phyloP scores from a whole-genome alignment of 2,329 filamentous ascomycete species.

The Penicillium occitanis region DNA sequence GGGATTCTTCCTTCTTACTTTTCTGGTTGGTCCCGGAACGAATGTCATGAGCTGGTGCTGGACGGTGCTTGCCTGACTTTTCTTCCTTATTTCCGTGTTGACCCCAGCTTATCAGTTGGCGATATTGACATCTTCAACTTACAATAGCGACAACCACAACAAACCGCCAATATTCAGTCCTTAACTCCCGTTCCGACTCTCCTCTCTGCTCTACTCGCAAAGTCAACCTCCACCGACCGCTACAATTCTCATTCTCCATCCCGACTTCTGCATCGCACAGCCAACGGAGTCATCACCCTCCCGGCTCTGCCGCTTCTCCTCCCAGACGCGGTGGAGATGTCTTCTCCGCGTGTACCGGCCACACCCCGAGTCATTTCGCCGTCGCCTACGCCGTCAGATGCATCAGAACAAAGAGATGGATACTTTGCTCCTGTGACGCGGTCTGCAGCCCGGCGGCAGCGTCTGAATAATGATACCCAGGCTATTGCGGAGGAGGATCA shows the following conservation, averaged over 20 bases:
- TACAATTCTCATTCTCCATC: constrained; percentile 20
- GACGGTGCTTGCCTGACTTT: constrained; percentile 1
- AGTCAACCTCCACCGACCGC: not conserved
- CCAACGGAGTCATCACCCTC: constrained; percentile 29
- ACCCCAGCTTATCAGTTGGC: constrained; percentile 9
- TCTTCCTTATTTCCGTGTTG: not conserved
- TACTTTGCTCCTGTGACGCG: constrained; percentile 76
- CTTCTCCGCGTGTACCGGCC: constrained; percentile 62
- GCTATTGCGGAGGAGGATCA: constrained; percentile 60
- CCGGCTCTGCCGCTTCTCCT: constrained; percentile 52
- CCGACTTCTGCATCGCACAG: constrained; percentile 24
- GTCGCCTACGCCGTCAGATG: constrained; percentile 67
- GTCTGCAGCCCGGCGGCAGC: constrained; percentile 62
- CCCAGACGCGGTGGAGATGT: constrained; percentile 41
- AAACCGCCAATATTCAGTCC: constrained; percentile 39
- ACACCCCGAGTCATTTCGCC: constrained; percentile 81
- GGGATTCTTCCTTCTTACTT: not conserved
- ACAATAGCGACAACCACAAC: not conserved
- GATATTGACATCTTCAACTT: not conserved
- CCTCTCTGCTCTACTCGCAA: constrained; percentile 29
- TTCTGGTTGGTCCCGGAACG: not conserved
- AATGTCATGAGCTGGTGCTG: constrained; percentile 14
- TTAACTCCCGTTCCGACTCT: constrained; percentile 25
- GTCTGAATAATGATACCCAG: constrained; percentile 54
- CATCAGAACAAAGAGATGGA: constrained; percentile 53